phyloP scores from a whole-genome alignment of 2,329 filamentous ascomycete genomes.

The Stylonectria norvegica region DNA sequence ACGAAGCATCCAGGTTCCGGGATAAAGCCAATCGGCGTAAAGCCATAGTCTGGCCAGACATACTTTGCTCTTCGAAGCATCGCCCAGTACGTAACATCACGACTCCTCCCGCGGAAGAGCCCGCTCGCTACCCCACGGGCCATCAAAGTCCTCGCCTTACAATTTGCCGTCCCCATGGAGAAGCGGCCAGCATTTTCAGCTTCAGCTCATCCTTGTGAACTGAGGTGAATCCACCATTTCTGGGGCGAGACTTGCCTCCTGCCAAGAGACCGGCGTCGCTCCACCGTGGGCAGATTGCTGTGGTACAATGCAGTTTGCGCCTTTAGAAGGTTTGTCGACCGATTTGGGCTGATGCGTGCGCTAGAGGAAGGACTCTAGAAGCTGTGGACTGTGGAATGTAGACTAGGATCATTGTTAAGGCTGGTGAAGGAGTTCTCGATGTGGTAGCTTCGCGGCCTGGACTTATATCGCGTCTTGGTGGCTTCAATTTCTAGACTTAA shows the following conservation, averaged over 20 bases:
- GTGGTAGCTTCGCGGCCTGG: too few species aligned
- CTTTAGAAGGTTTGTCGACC: slow-evolving; percentile 8
- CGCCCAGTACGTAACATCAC: slow-evolving; percentile 26
- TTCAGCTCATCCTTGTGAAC: background rate
- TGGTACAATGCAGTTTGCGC: slow-evolving; percentile 8
- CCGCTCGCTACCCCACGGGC: slow-evolving; percentile 16
- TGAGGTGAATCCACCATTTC: slow-evolving; percentile 1
- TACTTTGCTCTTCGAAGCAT: too few species aligned
- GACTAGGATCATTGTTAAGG: slow-evolving; percentile 19
- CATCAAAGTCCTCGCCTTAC: slow-evolving; percentile 8
- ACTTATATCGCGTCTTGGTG: too few species aligned
- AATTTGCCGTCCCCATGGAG: slow-evolving; percentile 15
- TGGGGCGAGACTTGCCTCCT: slow-evolving; percentile 12
- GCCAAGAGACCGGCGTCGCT: slow-evolving; percentile 10
- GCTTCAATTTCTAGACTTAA: too few species aligned
- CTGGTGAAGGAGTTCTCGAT: slow-evolving; percentile 24
- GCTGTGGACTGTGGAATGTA: too few species aligned
- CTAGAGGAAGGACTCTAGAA: slow-evolving; percentile 5
- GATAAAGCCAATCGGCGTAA: too few species aligned
- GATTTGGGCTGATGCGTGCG: slow-evolving; percentile 10
- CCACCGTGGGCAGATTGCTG: slow-evolving; percentile 21
- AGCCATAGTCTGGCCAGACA: too few species aligned
- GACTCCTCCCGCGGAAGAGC: slow-evolving; percentile 17
- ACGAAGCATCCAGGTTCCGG: too few species aligned
- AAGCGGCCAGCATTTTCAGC: slow-evolving; percentile 5